phyloP scores from a whole-genome alignment of 495 filamentous ascomycete genomes.

The Lindgomyces ingoldianus region DNA sequence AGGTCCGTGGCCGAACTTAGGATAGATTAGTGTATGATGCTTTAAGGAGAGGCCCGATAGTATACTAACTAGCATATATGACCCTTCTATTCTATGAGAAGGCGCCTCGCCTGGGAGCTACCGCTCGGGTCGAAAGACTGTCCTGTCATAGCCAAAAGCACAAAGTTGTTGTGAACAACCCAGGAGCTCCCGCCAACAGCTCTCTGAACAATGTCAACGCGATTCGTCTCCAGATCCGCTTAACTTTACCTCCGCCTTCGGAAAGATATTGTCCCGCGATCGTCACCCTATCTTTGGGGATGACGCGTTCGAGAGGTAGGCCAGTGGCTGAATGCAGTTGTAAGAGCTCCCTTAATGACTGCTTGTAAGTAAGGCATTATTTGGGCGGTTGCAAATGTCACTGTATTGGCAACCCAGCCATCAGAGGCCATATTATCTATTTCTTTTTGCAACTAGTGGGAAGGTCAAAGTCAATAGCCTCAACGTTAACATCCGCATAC shows the following conservation, averaged over 20 bases:
- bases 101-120: background rate
- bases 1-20: background rate
- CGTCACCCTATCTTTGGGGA: constrained; percentile 48
- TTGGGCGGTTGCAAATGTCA: constrained; percentile 55
- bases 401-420: background rate
- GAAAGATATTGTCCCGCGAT: constrained; percentile 29
- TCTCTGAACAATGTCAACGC: background rate
- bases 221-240: too few relatives aligned
- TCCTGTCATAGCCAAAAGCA: background rate
- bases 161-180: background rate
- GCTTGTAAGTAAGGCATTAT: constrained; percentile 54
- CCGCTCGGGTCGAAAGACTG: background rate
- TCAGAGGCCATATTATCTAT: background rate
- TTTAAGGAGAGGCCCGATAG: background rate
- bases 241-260: background rate
- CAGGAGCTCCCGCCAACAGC: background rate
- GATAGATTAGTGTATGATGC: background rate
- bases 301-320: constrained; percentile 46
- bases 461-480: too few relatives aligned
- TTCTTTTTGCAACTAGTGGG: background rate
- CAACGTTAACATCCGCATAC: too few relatives aligned
- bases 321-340: constrained; percentile 49
- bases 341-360: constrained; percentile 52
- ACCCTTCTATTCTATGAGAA: background rate
- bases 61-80: background rate